Conservation (phyloP, 768 basidiomycete genomes). For the Termitomyces sp. region DNA sequence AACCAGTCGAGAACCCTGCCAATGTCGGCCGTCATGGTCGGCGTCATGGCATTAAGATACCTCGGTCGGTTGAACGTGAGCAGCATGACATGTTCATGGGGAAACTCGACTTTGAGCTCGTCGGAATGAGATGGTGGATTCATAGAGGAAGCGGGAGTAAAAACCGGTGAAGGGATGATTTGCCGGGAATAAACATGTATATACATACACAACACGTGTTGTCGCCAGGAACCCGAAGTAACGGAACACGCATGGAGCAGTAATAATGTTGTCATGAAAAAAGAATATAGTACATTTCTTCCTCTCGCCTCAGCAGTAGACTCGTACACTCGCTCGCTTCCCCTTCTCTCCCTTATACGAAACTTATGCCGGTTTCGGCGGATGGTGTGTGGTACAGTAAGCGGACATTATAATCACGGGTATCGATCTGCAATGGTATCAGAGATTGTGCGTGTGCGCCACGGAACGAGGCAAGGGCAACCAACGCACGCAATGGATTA, state of each 20-base stretch:
- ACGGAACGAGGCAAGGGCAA: not conserved
- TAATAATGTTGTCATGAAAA: slow-evolving; percentile 17
- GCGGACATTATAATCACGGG: no score
- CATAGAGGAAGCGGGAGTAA: slow-evolving; percentile 4
- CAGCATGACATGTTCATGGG: slow-evolving; percentile 31
- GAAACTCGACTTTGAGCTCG: slow-evolving; percentile 32
- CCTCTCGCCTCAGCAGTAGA: no score
- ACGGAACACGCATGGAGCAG: no score
- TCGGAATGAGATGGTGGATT: slow-evolving; percentile 26
- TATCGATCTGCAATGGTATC: no score
- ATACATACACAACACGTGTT: no score
- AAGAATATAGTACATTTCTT: slow-evolving; percentile 17
- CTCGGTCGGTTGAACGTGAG: slow-evolving; percentile 58
- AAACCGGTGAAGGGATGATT: slow-evolving; percentile 4
- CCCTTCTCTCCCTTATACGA: no score
- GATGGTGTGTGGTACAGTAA: no score
- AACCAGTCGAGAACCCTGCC: slow-evolving; percentile 61
- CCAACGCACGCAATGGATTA: slow-evolving; percentile 1
- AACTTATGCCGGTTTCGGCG: no score
- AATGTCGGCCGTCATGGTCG: slow-evolving; percentile 49
- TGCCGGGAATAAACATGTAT: no score
- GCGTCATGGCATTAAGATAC: slow-evolving; percentile 69
- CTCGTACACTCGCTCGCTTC: no score
- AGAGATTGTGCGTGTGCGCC: no score
- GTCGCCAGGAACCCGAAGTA: slow-evolving; percentile 17